A percentile compares a stretch with the other conserved stretches of the same genome.
Evolutionary conservation across 371 early-diverging fungal genomes (phyloP).

Genomic region (Chytridiales sp.): DNA sequence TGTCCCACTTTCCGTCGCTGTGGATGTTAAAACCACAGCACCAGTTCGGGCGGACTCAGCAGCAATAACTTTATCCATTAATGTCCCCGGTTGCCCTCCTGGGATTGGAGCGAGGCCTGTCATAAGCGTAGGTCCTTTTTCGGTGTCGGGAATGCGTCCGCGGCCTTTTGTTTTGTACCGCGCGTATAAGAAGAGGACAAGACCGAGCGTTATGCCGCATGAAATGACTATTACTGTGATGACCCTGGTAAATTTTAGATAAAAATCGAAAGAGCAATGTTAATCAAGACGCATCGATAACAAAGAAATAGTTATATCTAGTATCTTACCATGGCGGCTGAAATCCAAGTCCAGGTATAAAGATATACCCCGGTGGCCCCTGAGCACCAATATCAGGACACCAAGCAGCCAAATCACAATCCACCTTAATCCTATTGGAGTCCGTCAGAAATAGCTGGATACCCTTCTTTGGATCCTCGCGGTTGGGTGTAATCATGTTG

Average conservation of each 20-base stretch:
- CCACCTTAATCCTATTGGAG: background rate
- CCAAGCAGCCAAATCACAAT: background rate
- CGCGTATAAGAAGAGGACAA: conserved; percentile 1
- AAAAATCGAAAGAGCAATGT: background rate
- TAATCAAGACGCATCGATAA: no score
- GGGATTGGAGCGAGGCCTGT: background rate
- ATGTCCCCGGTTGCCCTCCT: background rate
- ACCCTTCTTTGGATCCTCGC: background rate
- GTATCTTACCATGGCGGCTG: no score
- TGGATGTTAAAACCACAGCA: background rate
- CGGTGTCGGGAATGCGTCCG: background rate
- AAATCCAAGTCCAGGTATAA: no score
- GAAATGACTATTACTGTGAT: background rate
- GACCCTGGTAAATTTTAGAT: background rate
- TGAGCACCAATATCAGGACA: background rate
- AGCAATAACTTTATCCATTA: conserved; percentile 7
- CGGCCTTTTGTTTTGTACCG: background rate
- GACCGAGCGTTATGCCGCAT: conserved; percentile 1
- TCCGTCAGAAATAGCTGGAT: background rate
- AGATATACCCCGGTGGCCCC: no score
- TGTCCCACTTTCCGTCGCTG: background rate
- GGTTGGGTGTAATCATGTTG: conserved; percentile 12
- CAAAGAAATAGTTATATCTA: no score
- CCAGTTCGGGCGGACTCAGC: conserved; percentile 1
- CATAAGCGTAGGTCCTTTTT: background rate